phyloP scores from a whole-genome alignment of 345 rosid genomes.

The Moricandia moricandioides region DNA sequence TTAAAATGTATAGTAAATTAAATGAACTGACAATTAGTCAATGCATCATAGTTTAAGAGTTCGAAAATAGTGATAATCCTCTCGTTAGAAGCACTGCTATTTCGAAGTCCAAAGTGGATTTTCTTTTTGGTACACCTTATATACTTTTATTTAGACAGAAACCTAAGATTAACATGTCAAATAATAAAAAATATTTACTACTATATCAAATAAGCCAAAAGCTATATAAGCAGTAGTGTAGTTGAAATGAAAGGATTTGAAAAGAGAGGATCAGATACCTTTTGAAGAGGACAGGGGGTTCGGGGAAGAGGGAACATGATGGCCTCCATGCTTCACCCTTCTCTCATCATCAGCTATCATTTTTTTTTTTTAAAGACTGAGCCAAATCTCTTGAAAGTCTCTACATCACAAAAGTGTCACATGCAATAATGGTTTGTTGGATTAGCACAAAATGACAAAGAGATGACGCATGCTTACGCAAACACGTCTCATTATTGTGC shows the following conservation, averaged over 20 bases:
- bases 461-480: conserved; percentile 63
- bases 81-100: conserved; percentile 29
- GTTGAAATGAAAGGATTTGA: conserved; percentile 1
- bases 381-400: conserved; percentile 42
- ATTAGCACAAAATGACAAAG: conserved; percentile 32
- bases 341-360: conserved; percentile 38
- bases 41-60: conserved; percentile 35
- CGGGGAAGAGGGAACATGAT: conserved; percentile 73
- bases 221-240: conserved; percentile 3
- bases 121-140: conserved; percentile 21
- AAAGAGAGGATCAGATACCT: conserved; percentile 26
- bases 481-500: conserved; percentile 38
- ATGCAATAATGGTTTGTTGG: conserved; percentile 24
- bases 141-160: neutral
- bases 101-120: conserved; percentile 15
- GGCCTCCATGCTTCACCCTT: conserved; percentile 65
- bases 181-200: neutral
- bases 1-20: neutral
- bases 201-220: neutral
- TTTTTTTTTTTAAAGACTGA: neutral
- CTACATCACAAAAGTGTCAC: conserved; percentile 32
- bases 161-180: neutral
- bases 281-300: conserved; percentile 52
- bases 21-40: conserved; percentile 6
- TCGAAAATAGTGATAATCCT: conserved; percentile 45